Evolutionary conservation across 495 filamentous ascomycete genomes (phyloP), one percentile per base, ranked within the genome.

Genomic region (Penicillium taxi): DNA sequence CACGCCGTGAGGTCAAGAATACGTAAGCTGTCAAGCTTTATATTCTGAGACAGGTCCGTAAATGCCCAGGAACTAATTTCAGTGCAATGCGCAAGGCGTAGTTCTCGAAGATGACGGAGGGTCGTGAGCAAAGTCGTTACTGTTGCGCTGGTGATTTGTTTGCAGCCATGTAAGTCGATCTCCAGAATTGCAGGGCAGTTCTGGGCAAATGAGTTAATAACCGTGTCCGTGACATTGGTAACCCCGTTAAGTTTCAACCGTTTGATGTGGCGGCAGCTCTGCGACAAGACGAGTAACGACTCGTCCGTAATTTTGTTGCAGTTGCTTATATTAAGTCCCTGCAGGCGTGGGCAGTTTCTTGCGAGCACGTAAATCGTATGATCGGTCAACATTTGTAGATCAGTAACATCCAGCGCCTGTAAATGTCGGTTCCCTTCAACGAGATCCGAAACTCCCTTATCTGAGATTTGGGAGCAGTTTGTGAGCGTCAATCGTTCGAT

Each of bases 191-290:
- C 84, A 5, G 79, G 84, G 57, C 89, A 96, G 56, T 87, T 75
- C 18, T 79, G 67, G 21, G 93, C 93, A 52, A 96, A 90, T 6
- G 86, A 82, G 29, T 85, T 53, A 48, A 96, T 79, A 3, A 89
- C 79, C 14, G 64, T 66, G 53, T 96, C 83, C 11, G 80, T 85
- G 12, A 95, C 61, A 52, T 91, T 79, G 12, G 53, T 48, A 52
- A 93, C 94, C 15, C 86, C 81, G 56, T 96, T 96, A 34, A 99
- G 72, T 74, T 99, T 99, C 39, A 99, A 71, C 83, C 93, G 72
- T 61, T 95, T 95, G 42, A 99, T 70, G 50, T 82, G 81, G 52
- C 75, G 80, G 61, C 93, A 96, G 42, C 70, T 86, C 50, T 83
- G 66, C 5, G 91, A 88, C 11, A 98, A 73, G n/a, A 73, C 70